These are phyloP conservation scores for Pythium brachiatum DNA, from an alignment of 352 stramenopile genomes.

Conservation along the genomic window DNA sequence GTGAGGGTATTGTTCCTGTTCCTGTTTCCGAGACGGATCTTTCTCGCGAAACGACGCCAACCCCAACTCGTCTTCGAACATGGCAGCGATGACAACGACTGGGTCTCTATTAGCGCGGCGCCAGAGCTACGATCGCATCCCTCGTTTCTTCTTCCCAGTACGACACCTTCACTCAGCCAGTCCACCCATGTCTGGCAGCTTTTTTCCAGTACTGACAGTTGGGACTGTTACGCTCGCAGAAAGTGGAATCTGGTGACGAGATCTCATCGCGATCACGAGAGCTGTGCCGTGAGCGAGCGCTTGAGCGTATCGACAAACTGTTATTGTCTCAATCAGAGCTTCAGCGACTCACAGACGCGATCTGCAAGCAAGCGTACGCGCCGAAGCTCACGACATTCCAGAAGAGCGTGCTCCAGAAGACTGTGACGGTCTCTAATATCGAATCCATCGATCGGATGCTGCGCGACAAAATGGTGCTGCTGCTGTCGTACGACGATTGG, in stretches of 20 bases:
- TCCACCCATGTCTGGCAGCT: too few relatives aligned
- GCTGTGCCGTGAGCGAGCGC: conserved; percentile 16
- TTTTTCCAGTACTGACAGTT: too few relatives aligned
- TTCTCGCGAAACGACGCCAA: too few relatives aligned
- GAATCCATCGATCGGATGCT: conserved; percentile 38
- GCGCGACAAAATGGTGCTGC: conserved; percentile 27
- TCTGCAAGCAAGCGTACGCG: conserved; percentile 4
- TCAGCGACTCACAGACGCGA: conserved; percentile 1
- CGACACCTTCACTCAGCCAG: too few relatives aligned
- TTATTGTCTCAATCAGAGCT: conserved; percentile 9
- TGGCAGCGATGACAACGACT: not conserved
- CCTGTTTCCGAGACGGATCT: too few relatives aligned
- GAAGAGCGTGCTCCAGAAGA: conserved; percentile 29
- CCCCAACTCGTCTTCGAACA: too few relatives aligned
- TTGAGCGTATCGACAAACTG: conserved; percentile 18
- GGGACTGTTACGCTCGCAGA: conserved; percentile 3
- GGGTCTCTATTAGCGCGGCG: conserved; percentile 19
- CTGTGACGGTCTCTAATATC: conserved; percentile 24
- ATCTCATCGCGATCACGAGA: not conserved
- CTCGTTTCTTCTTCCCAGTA: conserved; percentile 50
- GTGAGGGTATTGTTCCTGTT: too few relatives aligned
- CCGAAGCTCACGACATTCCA: conserved; percentile 27
- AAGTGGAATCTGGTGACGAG: not conserved
- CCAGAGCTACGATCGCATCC: conserved; percentile 31
- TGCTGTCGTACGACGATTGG: conserved; percentile 50